Conservation (phyloP, 768 basidiomycete species). For the Boletus sp. region DNA sequence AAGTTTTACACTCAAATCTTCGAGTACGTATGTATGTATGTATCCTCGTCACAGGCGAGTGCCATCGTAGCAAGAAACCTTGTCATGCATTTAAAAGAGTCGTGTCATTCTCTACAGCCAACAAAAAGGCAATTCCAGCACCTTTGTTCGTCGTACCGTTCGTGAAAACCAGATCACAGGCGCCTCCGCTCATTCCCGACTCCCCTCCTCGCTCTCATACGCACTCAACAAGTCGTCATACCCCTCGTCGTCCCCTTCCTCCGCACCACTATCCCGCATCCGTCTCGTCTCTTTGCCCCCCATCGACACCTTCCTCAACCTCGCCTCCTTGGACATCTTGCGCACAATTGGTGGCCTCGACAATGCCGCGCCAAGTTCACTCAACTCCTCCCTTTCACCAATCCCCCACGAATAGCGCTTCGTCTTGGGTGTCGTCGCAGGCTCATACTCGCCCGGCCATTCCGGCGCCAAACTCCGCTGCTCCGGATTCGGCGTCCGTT, state of each 20-base stretch:
- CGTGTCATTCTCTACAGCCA: not conserved
- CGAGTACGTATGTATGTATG: not conserved
- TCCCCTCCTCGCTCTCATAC: constrained; percentile 72
- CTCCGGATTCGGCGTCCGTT: constrained; percentile 43
- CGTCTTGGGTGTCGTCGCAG: constrained; percentile 55
- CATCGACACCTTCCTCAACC: constrained; percentile 46
- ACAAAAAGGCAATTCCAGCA: not conserved
- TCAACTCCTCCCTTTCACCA: not conserved
- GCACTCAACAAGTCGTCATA: constrained; percentile 77
- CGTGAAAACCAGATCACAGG: not conserved
- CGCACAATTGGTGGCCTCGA: constrained; percentile 25
- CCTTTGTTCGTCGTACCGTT: not conserved
- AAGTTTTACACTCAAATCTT: not conserved
- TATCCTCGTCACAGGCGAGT: not conserved
- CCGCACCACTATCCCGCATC: constrained; percentile 59
- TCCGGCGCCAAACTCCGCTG: constrained; percentile 49
- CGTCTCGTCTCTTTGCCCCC: constrained; percentile 38
- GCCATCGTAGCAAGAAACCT: not conserved
- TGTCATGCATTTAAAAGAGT: not conserved
- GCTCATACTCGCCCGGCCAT: constrained; percentile 51
- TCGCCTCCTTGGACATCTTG: constrained; percentile 31
- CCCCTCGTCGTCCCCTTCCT: constrained; percentile 73
- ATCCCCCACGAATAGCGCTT: constrained; percentile 41
- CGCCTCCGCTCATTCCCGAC: constrained; percentile 19
- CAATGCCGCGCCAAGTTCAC: constrained; percentile 10